phyloP scores from a whole-genome alignment of 2,329 filamentous ascomycete genomes.

The Graphium sp. region DNA sequence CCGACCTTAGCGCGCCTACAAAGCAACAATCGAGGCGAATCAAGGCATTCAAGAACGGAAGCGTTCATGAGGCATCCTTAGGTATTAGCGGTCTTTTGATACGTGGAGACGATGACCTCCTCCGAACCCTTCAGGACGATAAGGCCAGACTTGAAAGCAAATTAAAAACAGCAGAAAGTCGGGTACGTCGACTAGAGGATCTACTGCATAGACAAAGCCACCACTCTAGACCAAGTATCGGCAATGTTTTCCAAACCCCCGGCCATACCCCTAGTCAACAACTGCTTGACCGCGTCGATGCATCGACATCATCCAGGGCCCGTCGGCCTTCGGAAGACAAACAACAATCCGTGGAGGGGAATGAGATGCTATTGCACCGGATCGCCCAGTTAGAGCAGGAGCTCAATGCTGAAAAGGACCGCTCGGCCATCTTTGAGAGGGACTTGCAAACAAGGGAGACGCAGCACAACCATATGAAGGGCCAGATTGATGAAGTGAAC shows the following conservation, averaged over 20 bases:
- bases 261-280: conserved; percentile 25
- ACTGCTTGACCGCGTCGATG: conserved; percentile 30
- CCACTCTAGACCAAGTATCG: conserved; percentile 32
- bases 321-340: conserved; percentile 22
- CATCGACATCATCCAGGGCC: conserved; percentile 28
- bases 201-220: conserved; percentile 71
- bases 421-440: conserved; percentile 47
- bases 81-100: conserved; percentile 76
- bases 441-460: conserved; percentile 44
- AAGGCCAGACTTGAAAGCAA: conserved; percentile 60
- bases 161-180: conserved; percentile 70
- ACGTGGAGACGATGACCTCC: conserved; percentile 72
- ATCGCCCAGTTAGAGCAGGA: conserved; percentile 60
- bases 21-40: conserved; percentile 74
- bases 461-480: conserved; percentile 44
- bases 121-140: conserved; percentile 64
- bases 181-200: conserved; percentile 82
- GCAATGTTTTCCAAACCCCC: conserved; percentile 35
- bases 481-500: conserved; percentile 67
- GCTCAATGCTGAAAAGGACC: conserved; percentile 55
- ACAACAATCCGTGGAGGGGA: conserved; percentile 26
- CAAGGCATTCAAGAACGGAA: conserved; percentile 93
- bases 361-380: conserved; percentile 26
- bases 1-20: conserved; percentile 66
- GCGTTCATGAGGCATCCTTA: conserved; percentile 76